A percentile compares a stretch with the other conserved stretches of the same genome.
Conservation (phyloP, 2,329 filamentous ascomycete species). For the Cladosporium velox region DNA sequence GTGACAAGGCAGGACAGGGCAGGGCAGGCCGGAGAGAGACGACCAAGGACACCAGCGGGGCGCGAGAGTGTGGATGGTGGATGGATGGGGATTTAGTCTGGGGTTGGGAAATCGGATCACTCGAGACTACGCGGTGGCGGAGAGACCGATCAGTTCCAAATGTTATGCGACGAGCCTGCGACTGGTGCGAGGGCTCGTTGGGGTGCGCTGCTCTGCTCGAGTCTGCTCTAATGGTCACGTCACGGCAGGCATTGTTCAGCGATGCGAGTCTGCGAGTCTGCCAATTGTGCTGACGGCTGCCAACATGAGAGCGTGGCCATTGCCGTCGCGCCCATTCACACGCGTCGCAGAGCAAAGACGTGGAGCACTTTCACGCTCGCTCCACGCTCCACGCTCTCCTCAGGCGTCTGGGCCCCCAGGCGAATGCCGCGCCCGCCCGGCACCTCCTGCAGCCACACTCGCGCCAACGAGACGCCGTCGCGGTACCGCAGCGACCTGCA, state of each 20-base stretch:
- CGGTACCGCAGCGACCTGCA: neutral
- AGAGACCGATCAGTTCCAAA: slow-evolving; percentile 16
- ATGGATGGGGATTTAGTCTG: slow-evolving; percentile 15
- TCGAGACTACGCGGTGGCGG: slow-evolving; percentile 14
- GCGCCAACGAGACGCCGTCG: neutral
- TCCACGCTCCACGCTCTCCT: neutral
- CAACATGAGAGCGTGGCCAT: neutral
- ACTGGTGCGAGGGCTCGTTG: neutral
- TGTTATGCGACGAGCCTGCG: neutral
- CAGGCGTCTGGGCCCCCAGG: neutral
- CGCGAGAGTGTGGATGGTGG: slow-evolving; percentile 10
- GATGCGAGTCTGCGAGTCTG: neutral
- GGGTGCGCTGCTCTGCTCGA: neutral
- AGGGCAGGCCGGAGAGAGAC: slow-evolving; percentile 8
- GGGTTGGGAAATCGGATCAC: slow-evolving; percentile 5
- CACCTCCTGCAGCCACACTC: slow-evolving; percentile 10
- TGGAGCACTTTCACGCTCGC: neutral
- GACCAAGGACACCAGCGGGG: slow-evolving; percentile 3
- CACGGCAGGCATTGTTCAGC: neutral
- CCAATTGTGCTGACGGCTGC: slow-evolving; percentile 6
- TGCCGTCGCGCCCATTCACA: slow-evolving; percentile 12
- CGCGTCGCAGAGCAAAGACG: slow-evolving; percentile 6
- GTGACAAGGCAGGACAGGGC: neutral
- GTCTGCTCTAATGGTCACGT: slow-evolving; percentile 5
- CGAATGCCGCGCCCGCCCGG: neutral